phyloP scores from a whole-genome alignment of 2,329 filamentous ascomycete genomes.

The Alternaria sp. region DNA sequence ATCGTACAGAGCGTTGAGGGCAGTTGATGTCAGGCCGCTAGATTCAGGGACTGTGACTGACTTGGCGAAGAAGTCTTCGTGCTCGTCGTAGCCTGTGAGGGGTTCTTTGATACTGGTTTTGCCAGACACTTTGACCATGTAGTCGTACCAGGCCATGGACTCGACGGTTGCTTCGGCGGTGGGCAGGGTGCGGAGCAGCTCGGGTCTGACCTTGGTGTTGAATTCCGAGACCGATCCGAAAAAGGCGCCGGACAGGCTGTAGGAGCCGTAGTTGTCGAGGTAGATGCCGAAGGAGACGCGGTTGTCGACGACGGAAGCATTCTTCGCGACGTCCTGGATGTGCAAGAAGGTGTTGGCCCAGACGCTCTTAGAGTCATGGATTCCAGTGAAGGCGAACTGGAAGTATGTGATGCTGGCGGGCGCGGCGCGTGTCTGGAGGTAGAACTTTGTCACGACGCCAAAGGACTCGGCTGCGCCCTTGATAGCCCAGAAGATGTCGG shows the following conservation, averaged over 20 bases:
- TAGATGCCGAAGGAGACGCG: constrained; percentile 55
- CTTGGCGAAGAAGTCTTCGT: constrained; percentile 54
- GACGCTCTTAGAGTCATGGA: constrained; percentile 39
- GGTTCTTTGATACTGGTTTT: constrained; percentile 37
- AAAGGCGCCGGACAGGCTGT: constrained; percentile 53
- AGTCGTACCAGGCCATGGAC: constrained; percentile 48
- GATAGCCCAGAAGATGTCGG: constrained; percentile 55
- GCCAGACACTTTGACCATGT: constrained; percentile 54
- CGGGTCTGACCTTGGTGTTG: constrained; percentile 49
- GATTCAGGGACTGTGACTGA: constrained; percentile 52
- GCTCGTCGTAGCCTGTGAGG: constrained; percentile 46
- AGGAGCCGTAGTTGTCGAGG: constrained; percentile 46
- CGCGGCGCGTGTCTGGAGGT: constrained; percentile 45
- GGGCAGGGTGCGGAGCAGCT: constrained; percentile 51
- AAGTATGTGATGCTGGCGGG: constrained; percentile 42
- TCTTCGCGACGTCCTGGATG: constrained; percentile 53
- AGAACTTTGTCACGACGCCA: constrained; percentile 51
- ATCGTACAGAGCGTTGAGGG: constrained; percentile 41
- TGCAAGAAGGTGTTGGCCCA: constrained; percentile 52
- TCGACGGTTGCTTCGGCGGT: constrained; percentile 32
- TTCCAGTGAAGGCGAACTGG: constrained; percentile 32
- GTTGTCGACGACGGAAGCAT: constrained; percentile 52
- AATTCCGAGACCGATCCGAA: constrained; percentile 50
- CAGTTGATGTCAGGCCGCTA: constrained; percentile 37
- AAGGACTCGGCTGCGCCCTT: constrained; percentile 54